Evolutionary conservation across 1,284 basidiomycete genomes (phyloP), one percentile per base, ranked within the genome.

Genomic region (Cryptococcus hybrid): DNA sequence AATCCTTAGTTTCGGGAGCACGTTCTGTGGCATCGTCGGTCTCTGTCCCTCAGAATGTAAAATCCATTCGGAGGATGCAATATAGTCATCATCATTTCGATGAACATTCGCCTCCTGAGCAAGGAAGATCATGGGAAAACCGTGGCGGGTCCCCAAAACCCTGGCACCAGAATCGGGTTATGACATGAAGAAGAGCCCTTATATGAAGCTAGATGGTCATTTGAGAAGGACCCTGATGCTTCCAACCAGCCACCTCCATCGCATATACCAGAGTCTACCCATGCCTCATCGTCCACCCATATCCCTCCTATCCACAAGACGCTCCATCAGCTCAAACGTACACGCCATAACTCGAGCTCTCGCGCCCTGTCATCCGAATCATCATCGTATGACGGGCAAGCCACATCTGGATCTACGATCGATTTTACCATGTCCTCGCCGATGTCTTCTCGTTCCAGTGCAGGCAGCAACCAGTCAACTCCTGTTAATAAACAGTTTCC

Each of bases 71-170:
- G 4, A 51, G 36, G 0, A 15, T 15, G 39, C 36, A 42, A 36
- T 8, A 42, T 34, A 51, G 39, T 18, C 37, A 51, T n/a, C 18
- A 51, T 12, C 50, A 51, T 39, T 51, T 51, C 24, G 50, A 54
- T 18, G 35, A 47, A 11, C 44, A 54, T 39, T 38, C 46, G 30
- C 36, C 52, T 11, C 34, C 15, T 8, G 52, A 54, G 43, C 36
- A 11, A 39, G 52, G 52, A 3, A 47, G 51, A 12, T 40, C 18
- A 13, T 65, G 63, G 63, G 63, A 63, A 37, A 44, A 40, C 12
- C 36, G 52, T 8, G 35, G 54, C 13, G 61, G 63, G 8, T 57
- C 61, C 7, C 63, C 63, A 11, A 60, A 53, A 45, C 47, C 46
- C 24, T 58, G 8, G 6, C 47, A 3, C 24, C 56, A 3, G 63